A percentile compares a stretch with the other conserved stretches of the same genome.
These are phyloP conservation scores for Yarrowia sp. DNA, from an alignment of 805 yeast genomes.

Conservation along the genomic window DNA sequence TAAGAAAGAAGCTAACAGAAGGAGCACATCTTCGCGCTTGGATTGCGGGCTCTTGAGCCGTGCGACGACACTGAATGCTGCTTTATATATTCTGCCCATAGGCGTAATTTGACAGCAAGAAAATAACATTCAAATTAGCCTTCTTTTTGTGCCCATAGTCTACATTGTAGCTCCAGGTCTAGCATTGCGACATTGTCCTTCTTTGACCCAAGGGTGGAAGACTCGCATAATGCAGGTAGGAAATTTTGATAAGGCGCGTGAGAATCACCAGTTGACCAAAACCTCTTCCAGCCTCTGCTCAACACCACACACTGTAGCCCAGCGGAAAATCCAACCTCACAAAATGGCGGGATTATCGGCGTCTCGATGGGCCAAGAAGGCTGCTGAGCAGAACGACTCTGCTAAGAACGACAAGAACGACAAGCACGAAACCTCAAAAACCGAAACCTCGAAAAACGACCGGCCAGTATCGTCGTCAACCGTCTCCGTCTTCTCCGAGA, in stretches of 20 bases:
- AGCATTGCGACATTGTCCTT: background rate
- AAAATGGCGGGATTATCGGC: conserved; percentile 24
- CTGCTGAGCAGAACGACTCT: background rate
- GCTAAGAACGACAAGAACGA: background rate
- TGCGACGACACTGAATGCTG: no score
- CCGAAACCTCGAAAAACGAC: background rate
- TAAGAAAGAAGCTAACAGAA: background rate
- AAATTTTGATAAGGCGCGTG: conserved; percentile 24
- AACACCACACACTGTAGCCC: background rate
- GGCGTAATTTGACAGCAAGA: no score
- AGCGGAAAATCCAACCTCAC: background rate
- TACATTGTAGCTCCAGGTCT: no score
- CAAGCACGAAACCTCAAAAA: background rate
- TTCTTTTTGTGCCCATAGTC: background rate
- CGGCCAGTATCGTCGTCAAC: conserved; percentile 8
- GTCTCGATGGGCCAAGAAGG: conserved; percentile 21
- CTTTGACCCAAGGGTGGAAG: background rate
- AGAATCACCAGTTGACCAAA: background rate
- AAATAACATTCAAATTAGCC: conserved; percentile 2
- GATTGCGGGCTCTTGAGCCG: no score
- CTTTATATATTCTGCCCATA: no score
- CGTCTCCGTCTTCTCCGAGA: conserved; percentile 13
- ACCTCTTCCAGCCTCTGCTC: background rate
- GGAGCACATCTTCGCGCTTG: no score
- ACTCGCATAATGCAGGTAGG: conserved; percentile 19